Evolutionary conservation across 1,284 basidiomycete genomes (phyloP).

Genomic region (Inonotus hispidus): DNA sequence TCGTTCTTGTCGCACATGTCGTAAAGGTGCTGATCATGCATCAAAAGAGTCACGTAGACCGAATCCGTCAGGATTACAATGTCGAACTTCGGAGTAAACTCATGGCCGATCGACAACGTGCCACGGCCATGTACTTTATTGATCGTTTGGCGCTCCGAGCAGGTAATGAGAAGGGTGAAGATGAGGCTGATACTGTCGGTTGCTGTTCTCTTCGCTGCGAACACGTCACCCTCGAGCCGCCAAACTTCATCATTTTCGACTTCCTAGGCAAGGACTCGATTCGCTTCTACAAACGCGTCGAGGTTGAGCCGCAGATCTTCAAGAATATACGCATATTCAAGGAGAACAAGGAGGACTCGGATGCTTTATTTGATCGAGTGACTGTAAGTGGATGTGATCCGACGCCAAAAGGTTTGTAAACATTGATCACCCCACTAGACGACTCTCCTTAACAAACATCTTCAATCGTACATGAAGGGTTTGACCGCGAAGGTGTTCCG

Average conservation of each 20-base stretch:
- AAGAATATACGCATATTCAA: conserved; percentile 91
- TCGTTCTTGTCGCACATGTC: conserved; percentile 4
- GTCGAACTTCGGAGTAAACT: conserved; percentile 83
- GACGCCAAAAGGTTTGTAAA: background rate
- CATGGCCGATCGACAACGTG: conserved; percentile 90
- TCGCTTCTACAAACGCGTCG: conserved; percentile 87
- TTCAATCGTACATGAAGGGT: conserved; percentile 90
- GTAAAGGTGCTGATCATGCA: background rate
- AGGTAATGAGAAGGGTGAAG: conserved; percentile 97
- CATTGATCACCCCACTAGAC: conserved; percentile 49
- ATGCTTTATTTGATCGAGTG: conserved; percentile 92
- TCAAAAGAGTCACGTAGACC: conserved; percentile 78
- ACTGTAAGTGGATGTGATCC: conserved; percentile 50
- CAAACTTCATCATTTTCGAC: conserved; percentile 86
- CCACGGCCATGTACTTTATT: conserved; percentile 97
- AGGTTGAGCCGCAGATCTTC: conserved; percentile 84
- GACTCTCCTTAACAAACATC: conserved; percentile 80
- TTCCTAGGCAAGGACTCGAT: conserved; percentile 98
- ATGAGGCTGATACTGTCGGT: conserved; percentile 96
- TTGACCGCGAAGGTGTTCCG: conserved; percentile 97
- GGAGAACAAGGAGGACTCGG: conserved; percentile 82
- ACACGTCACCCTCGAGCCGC: conserved; percentile 86
- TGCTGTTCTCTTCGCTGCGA: conserved; percentile 95
- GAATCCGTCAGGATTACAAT: conserved; percentile 83
- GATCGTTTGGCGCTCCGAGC: conserved; percentile 92